A percentile compares a stretch with the other conserved stretches of the same genome.
phyloP scores from a whole-genome alignment of 1,139 yeast genomes.

The Yamadazyma triangularis region DNA sequence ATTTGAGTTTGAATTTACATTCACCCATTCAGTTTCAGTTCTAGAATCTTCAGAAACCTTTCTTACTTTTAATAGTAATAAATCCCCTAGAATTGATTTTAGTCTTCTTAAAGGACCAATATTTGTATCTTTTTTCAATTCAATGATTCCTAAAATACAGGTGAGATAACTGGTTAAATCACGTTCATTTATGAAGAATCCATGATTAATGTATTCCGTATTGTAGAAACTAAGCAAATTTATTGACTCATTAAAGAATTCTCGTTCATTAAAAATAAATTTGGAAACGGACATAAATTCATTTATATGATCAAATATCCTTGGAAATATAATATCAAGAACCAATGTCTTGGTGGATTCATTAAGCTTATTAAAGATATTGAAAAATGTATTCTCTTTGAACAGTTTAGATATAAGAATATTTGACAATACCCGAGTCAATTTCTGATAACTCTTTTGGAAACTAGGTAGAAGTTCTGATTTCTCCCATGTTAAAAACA shows the following conservation, averaged over 20 bases:
- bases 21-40: constrained; percentile 4
- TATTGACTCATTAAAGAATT: constrained; percentile 24
- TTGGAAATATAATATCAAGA: constrained; percentile 34
- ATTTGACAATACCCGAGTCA: constrained; percentile 22
- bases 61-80: constrained; percentile 18
- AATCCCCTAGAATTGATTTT: constrained; percentile 4
- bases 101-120: constrained; percentile 1
- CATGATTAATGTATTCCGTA: constrained; percentile 19
- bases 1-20: not conserved
- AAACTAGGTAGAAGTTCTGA: constrained; percentile 17
- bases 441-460: constrained; percentile 18
- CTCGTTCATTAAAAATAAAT: constrained; percentile 33
- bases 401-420: constrained; percentile 29
- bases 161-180: constrained; percentile 24
- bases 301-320: constrained; percentile 32
- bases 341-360: constrained; percentile 27
- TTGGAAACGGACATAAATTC: constrained; percentile 31
- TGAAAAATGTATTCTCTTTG: constrained; percentile 17
- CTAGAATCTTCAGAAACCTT: constrained; percentile 14
- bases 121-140: constrained; percentile 16
- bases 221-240: constrained; percentile 21
- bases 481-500: constrained; percentile 23
- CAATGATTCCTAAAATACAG: constrained; percentile 32
- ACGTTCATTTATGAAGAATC: constrained; percentile 20
- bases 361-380: constrained; percentile 16